These are phyloP conservation scores for Irpex sp. DNA, from an alignment of 1,284 basidiomycete genomes.

Conservation along the genomic window DNA sequence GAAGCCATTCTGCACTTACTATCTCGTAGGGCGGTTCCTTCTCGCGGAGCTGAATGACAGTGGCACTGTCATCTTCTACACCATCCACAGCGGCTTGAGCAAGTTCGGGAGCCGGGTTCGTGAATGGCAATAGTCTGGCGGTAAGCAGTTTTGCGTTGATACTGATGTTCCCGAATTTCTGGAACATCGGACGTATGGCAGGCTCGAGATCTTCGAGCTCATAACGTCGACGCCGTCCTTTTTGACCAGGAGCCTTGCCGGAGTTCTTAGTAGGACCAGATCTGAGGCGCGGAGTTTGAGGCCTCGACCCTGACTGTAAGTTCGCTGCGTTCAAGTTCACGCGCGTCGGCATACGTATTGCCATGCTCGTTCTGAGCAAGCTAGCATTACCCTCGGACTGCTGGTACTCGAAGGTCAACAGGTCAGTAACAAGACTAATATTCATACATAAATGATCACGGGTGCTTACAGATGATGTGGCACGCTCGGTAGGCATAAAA, in stretches of 20 bases:
- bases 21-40: not conserved
- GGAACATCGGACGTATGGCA: not conserved
- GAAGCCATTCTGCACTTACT: not conserved
- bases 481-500: too few species aligned
- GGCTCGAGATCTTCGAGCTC: not conserved
- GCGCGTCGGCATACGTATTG: too few species aligned
- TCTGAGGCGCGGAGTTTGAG: too few species aligned
- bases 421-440: too few species aligned
- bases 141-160: not conserved
- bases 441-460: too few species aligned
- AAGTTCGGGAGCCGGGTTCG: not conserved
- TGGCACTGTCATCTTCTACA: not conserved
- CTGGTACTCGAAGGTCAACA: too few species aligned
- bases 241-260: not conserved
- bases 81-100: not conserved
- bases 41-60: not conserved
- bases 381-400: too few species aligned
- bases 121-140: not conserved
- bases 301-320: too few species aligned
- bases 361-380: too few species aligned
- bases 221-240: not conserved
- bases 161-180: not conserved
- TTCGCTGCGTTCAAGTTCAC: too few species aligned
- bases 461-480: too few species aligned
- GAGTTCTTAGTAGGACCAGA: too few species aligned